Evolutionary conservation across 495 filamentous ascomycete species (phyloP).

Genomic region (Penicillium dipodomyicola): DNA sequence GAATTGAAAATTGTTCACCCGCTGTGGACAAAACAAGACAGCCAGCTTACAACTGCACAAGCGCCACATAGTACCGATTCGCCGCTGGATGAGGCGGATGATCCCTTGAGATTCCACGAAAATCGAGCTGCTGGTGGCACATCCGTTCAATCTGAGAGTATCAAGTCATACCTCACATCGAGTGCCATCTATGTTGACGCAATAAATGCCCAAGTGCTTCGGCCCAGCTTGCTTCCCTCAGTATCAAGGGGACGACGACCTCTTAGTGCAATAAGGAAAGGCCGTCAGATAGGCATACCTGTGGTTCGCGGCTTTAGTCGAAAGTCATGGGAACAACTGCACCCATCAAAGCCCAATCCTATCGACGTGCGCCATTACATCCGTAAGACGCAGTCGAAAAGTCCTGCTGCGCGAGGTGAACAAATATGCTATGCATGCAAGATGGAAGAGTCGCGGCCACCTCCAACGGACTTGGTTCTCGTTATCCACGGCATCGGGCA

Average conservation of each 20-base stretch:
- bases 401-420: constrained; percentile 27
- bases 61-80: constrained; percentile 20
- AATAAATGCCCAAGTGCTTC: constrained; percentile 72
- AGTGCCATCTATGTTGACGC: constrained; percentile 82
- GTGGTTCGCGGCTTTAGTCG: constrained; percentile 86
- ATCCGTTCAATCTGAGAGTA: constrained; percentile 26
- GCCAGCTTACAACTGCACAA: constrained; percentile 27
- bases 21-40: constrained; percentile 63
- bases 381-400: constrained; percentile 38
- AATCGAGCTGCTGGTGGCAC: constrained; percentile 47
- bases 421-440: constrained; percentile 50
- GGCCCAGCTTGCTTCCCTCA: constrained; percentile 75
- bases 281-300: constrained; percentile 74
- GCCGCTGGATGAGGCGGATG: constrained; percentile 6
- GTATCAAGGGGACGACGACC: constrained; percentile 74
- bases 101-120: constrained; percentile 24
- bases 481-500: constrained; percentile 96
- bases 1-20: constrained; percentile 85
- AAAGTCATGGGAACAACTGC: constrained; percentile 69
- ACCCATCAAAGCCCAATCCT: constrained; percentile 56
- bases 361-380: constrained; percentile 50
- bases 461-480: constrained; percentile 81
- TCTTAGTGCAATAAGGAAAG: constrained; percentile 80
- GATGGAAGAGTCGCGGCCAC: constrained; percentile 62
- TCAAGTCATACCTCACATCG: constrained; percentile 59